Evolutionary conservation across 2,329 filamentous ascomycete species (phyloP).

Genomic region (Karstenula rhodostoma): DNA sequence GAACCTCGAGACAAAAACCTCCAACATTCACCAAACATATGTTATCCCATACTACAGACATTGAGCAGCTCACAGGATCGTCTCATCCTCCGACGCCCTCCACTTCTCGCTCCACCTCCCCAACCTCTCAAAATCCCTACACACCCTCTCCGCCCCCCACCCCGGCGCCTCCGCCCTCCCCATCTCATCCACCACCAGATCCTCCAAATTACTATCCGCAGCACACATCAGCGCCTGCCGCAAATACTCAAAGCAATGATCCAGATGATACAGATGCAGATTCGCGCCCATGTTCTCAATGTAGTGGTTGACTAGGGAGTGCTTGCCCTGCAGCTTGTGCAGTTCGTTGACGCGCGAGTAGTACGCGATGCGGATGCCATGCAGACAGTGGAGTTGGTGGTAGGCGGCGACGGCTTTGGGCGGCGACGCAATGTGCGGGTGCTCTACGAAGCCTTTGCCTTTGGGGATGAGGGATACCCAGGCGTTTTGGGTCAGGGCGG

Average conservation of each 20-base stretch:
- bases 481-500: slow-evolving; percentile 10
- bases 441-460: slow-evolving; percentile 16
- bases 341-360: slow-evolving; percentile 9
- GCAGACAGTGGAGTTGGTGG: slow-evolving; percentile 16
- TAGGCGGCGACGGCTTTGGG: slow-evolving; percentile 9
- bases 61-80: neutral
- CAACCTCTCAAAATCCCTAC: slow-evolving; percentile 17
- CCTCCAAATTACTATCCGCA: slow-evolving; percentile 23
- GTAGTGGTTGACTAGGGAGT: neutral
- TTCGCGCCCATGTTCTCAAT: slow-evolving; percentile 7
- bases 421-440: slow-evolving; percentile 6
- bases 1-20: neutral
- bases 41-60: neutral
- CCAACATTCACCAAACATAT: neutral
- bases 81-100: slow-evolving; percentile 2
- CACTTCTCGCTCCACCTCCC: slow-evolving; percentile 12
- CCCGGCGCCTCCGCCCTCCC: slow-evolving; percentile 17
- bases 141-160: slow-evolving; percentile 18
- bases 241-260: slow-evolving; percentile 27
- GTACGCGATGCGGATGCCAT: slow-evolving; percentile 5
- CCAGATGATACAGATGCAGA: slow-evolving; percentile 11
- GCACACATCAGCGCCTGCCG: slow-evolving; percentile 24
- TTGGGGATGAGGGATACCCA: slow-evolving; percentile 17
- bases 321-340: slow-evolving; percentile 7
- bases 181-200: slow-evolving; percentile 12